These are phyloP conservation scores for barrel medic (Medicago truncatula) DNA, from an alignment of 306 rosid genomes.

Conservation along the genomic window MtrunA17r5.0-ANR NC_053044.1:3981001-3981500, in stretches of 20 bases:
- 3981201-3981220: slow-evolving; percentile 3
- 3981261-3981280: neutral
- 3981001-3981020: neutral
- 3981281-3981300: no score
- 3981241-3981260: slow-evolving; percentile 4
- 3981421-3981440: slow-evolving; percentile 7
- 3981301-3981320: no score
- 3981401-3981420: slow-evolving; percentile 13
- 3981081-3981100: neutral
- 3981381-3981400: neutral
- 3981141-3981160: neutral
- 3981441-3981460: slow-evolving; percentile 9
- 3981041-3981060: neutral
- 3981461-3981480: slow-evolving; percentile 4
- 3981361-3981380: no score
- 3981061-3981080: slow-evolving; percentile 12
- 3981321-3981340: no score
- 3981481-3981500: neutral
- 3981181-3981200: neutral
- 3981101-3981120: neutral
- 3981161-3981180: neutral
- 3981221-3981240: slow-evolving; percentile 13
- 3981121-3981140: slow-evolving; percentile 7
- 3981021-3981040: neutral
- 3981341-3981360: no score